These are phyloP conservation scores for Boletellus emodensis DNA, from an alignment of 768 basidiomycete genomes.

Conservation along the genomic window DNA sequence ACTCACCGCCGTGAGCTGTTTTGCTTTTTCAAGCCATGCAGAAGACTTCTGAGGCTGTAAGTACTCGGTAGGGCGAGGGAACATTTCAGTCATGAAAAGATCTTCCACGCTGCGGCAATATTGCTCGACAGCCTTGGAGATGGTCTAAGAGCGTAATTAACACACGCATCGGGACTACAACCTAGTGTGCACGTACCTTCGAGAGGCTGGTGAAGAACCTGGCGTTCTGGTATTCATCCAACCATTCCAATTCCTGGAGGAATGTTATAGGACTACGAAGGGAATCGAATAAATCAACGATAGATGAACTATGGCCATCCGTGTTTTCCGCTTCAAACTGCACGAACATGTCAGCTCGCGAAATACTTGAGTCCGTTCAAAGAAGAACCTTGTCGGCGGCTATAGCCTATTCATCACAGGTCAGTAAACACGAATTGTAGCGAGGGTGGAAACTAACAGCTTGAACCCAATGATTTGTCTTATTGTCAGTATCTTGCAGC, in stretches of 20 bases:
- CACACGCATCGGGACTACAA: background rate
- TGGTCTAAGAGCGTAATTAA: conserved; percentile 50
- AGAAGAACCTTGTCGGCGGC: conserved; percentile 69
- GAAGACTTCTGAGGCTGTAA: conserved; percentile 82
- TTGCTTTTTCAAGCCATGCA: conserved; percentile 84
- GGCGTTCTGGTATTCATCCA: conserved; percentile 83
- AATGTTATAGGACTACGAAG: conserved; percentile 87
- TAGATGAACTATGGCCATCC: conserved; percentile 92
- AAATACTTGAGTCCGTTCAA: background rate
- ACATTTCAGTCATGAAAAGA: conserved; percentile 94
- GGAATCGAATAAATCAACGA: conserved; percentile 94
- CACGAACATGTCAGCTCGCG: conserved; percentile 1
- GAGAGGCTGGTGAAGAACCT: conserved; percentile 86
- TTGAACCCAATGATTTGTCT: conserved; percentile 93
- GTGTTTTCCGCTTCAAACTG: conserved; percentile 78
- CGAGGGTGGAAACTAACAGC: conserved; percentile 54
- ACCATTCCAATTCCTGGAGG: conserved; percentile 88
- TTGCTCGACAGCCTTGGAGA: conserved; percentile 87
- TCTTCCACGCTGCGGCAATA: conserved; percentile 87
- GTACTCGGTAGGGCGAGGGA: conserved; percentile 74
- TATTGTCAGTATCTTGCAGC: conserved; percentile 83
- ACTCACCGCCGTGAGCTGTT: conserved; percentile 65
- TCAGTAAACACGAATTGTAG: conserved; percentile 5
- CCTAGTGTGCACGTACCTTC: conserved; percentile 51
- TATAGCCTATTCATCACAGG: conserved; percentile 55